These are phyloP conservation scores for Nematocida ironsii DNA, from an alignment of 371 early-diverging fungal genomes.

Conservation along the genomic window DNA sequence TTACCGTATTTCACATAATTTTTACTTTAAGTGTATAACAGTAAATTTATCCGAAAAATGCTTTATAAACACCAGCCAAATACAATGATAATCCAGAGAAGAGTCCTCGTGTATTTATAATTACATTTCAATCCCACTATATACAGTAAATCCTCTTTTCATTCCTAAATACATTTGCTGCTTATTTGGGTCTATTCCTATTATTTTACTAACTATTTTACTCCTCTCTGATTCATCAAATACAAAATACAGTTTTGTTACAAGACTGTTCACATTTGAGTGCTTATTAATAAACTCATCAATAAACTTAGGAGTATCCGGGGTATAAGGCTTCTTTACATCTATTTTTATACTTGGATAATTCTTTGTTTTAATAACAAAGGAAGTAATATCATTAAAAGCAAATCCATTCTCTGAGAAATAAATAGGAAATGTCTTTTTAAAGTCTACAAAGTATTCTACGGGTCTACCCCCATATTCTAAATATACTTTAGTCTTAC, in stretches of 20 bases:
- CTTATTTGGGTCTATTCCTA: conserved; percentile 46
- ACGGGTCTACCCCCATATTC: conserved; percentile 5
- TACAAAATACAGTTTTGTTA: conserved; percentile 31
- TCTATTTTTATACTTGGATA: conserved; percentile 7
- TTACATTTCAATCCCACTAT: neutral
- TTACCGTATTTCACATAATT: neutral
- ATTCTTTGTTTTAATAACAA: neutral
- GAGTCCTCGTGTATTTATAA: too few species aligned
- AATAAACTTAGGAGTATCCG: conserved; percentile 16
- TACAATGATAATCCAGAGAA: too few species aligned
- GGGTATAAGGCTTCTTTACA: neutral
- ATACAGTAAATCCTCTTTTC: conserved; percentile 17
- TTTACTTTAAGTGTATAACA: too few species aligned
- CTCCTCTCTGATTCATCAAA: conserved; percentile 30
- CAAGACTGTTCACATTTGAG: conserved; percentile 18
- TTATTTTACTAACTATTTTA: conserved; percentile 26
- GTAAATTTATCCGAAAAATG: too few species aligned
- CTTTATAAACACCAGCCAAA: too few species aligned
- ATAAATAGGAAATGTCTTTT: neutral
- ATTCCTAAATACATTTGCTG: conserved; percentile 44
- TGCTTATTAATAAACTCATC: conserved; percentile 37
- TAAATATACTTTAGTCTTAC: conserved; percentile 20
- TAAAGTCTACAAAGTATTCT: conserved; percentile 7
- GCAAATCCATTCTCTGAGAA: conserved; percentile 1
- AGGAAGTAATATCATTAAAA: conserved; percentile 2